Evolutionary conservation across 331 rosid genomes (phyloP).

Genomic region (Rosa hybrid): DNA sequence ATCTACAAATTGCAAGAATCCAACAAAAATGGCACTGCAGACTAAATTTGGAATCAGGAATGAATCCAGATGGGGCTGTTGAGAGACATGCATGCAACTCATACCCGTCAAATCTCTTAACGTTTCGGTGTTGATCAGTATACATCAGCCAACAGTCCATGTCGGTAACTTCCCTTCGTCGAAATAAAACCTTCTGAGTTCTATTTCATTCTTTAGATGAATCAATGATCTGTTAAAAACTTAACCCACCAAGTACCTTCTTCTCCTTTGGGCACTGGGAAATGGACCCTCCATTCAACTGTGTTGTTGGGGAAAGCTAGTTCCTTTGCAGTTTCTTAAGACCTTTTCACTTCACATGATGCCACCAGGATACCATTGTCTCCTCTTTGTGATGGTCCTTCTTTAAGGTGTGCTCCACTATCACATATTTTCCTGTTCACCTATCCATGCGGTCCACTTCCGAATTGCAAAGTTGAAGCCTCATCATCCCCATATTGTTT

Average conservation of each 20-base stretch:
- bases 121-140: background rate
- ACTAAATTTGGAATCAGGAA: background rate
- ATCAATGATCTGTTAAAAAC: background rate
- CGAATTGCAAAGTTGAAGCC: slow-evolving; percentile 26
- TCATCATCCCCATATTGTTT: slow-evolving; percentile 19
- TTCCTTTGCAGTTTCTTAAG: background rate
- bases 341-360: background rate
- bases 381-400: background rate
- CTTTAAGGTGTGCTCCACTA: slow-evolving; percentile 5
- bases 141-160: background rate
- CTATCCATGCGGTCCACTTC: slow-evolving; percentile 1
- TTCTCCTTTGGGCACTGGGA: background rate
- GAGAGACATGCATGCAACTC: background rate
- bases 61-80: background rate
- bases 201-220: too few species aligned
- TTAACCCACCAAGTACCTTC: background rate
- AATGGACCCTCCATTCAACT: background rate
- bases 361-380: background rate
- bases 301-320: background rate
- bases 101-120: background rate
- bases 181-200: background rate
- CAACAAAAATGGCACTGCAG: background rate
- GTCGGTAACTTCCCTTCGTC: background rate
- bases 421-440: background rate
- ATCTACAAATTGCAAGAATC: background rate